Base-by-base conservation (phyloP, 305 asterid species). In the Striga hermonthica region DNA sequence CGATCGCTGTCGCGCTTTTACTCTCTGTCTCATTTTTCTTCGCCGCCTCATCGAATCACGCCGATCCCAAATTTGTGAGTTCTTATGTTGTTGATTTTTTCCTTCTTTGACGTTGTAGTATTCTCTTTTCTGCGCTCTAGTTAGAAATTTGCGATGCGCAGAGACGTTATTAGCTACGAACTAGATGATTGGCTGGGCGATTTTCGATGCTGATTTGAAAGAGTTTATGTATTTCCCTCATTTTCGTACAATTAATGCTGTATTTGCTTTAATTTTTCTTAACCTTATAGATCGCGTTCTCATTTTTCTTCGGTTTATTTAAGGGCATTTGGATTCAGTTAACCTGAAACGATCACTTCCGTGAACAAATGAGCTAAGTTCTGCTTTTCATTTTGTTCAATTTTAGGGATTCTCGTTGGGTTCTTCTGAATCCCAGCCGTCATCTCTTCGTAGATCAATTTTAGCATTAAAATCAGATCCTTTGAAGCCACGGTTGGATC, bases 401-500 rank as follows among this genome's bases (percentile, higher is more conserved):
- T 41, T 61, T 36, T 75, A 88, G 91, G 90, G 78, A 11, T 59
- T 70, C 38, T 22, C 80, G 52, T 48, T 64, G 43, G 64, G 69
- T 80, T 68, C 72, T 15, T 54, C 50, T 64, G 83, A 75, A 67
- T 71, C 80, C 53, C 58, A 62, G 72, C 62, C 61, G 4, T 57
- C 43, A 7, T 63, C 74, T 13, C 39, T 43, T 0, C 70, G 85
- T 66, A 77, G 90, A 70, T 74, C 87, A 5, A 76, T 81, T 44
- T 59, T 84, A 63, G 85, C 86, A 1, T 66, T 76, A 4, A 79
- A 79, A 34, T 79, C 86, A 0, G 89, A 84, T 74, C 86, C 87
- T 2, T 57, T 84, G 73, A 79, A 74, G 85, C 83, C 87, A 8
- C 73, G 90, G 74, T 65, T 81, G 39, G 86, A 84, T 79, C 85